phyloP scores from a whole-genome alignment of 768 basidiomycete species.

The Saitozyma sp. region DNA sequence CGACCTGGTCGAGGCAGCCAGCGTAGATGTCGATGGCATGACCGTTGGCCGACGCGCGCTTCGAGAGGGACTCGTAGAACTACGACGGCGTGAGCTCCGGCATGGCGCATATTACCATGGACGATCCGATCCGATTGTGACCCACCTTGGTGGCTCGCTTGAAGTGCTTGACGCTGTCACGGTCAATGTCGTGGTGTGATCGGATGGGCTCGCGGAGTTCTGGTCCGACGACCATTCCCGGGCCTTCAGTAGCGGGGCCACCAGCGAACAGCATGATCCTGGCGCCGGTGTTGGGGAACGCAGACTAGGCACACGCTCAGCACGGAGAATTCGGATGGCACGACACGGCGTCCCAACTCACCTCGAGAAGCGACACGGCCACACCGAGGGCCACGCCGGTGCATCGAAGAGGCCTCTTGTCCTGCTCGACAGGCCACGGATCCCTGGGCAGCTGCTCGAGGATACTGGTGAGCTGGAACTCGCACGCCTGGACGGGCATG shows the following conservation, averaged over 20 bases:
- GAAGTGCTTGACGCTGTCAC: conserved; percentile 94
- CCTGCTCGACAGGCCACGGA: conserved; percentile 96
- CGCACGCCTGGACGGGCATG: conserved; percentile 85
- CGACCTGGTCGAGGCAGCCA: conserved; percentile 96
- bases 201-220: conserved; percentile 96
- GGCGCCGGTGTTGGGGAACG: conserved; percentile 93
- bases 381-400: conserved; percentile 93
- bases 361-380: conserved; percentile 87
- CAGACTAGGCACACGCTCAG: conserved; percentile 58
- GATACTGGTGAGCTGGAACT: conserved; percentile 93
- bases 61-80: conserved; percentile 95
- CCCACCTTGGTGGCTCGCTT: conserved; percentile 91
- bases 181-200: conserved; percentile 97
- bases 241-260: conserved; percentile 93
- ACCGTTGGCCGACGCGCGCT: conserved; percentile 88
- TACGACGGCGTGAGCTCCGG: conserved; percentile 46
- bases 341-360: conserved; percentile 42
- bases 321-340: background rate
- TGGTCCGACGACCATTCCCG: conserved; percentile 92
- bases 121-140: conserved; percentile 1
- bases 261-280: conserved; percentile 95
- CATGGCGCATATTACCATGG: conserved; percentile 8
- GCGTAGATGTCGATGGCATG: conserved; percentile 94
- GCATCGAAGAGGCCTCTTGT: conserved; percentile 88
- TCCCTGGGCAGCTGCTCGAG: conserved; percentile 83